Evolutionary conservation across 495 filamentous ascomycete genomes (phyloP).

Genomic region (Cairneyella variabilis): DNA sequence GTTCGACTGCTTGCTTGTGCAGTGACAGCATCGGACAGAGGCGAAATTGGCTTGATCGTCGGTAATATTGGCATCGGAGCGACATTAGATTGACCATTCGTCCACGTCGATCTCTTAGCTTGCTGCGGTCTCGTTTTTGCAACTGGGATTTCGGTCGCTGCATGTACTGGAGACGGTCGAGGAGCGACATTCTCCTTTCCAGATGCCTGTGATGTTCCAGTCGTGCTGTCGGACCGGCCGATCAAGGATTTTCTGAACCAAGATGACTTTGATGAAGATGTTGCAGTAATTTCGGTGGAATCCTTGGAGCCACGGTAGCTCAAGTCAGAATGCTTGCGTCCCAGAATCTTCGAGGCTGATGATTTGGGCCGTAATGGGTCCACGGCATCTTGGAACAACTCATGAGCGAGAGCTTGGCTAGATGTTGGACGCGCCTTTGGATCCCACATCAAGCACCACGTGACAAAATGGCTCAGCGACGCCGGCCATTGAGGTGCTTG

Average conservation of each 20-base stretch:
- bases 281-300: constrained; percentile 52
- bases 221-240: constrained; percentile 46
- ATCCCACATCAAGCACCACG: constrained; percentile 99
- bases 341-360: constrained; percentile 75
- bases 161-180: constrained; percentile 56
- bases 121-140: constrained; percentile 57
- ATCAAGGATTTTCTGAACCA: constrained; percentile 97
- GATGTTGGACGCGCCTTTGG: constrained; percentile 93
- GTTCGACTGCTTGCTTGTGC: constrained; percentile 67
- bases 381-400: constrained; percentile 93
- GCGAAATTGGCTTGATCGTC: constrained; percentile 92
- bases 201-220: constrained; percentile 4
- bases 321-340: constrained; percentile 83
- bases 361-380: constrained; percentile 93
- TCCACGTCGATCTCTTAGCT: constrained; percentile 82
- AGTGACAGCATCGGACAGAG: constrained; percentile 85
- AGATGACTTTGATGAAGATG: constrained; percentile 76
- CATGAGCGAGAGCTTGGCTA: constrained; percentile 84
- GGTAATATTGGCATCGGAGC: constrained; percentile 98
- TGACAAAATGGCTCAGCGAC: constrained; percentile 86
- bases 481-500: constrained; percentile 88
- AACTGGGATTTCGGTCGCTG: constrained; percentile 47
- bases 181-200: constrained; percentile 40
- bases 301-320: constrained; percentile 62
- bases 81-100: constrained; percentile 70